A percentile compares a stretch with the other conserved stretches of the same genome.
These are phyloP conservation scores for Petasospora fabianii DNA, from an alignment of 1,139 yeast species.

Conservation along the genomic window DNA sequence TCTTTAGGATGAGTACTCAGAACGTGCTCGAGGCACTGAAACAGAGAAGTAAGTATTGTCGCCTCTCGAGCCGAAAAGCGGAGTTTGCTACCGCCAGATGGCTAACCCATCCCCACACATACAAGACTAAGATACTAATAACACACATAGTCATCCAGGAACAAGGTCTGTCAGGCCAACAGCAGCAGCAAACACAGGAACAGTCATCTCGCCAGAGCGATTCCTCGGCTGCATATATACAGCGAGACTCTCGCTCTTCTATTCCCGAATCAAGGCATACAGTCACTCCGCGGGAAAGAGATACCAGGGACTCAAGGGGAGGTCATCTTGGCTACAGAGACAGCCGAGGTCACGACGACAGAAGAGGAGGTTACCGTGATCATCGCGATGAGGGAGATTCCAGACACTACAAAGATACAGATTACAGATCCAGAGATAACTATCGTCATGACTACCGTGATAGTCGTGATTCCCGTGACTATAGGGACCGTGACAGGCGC, in stretches of 20 bases:
- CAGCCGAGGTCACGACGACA: constrained; percentile 8
- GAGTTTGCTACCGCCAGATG: too few species aligned
- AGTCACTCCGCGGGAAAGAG: constrained; percentile 9
- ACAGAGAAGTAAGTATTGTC: constrained; percentile 23
- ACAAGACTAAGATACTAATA: too few species aligned
- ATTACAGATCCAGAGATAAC: constrained; percentile 10
- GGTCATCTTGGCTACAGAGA: constrained; percentile 13
- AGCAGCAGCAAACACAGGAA: background rate
- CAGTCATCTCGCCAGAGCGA: background rate
- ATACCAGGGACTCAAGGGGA: constrained; percentile 6
- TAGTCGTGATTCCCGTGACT: background rate
- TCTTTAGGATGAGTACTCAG: constrained; percentile 18
- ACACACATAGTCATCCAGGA: constrained; percentile 14
- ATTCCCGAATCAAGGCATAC: background rate
- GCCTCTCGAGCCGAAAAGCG: too few species aligned
- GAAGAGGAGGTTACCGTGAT: constrained; percentile 1
- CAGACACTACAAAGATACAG: constrained; percentile 16
- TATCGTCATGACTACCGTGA: background rate
- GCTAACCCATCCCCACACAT: too few species aligned
- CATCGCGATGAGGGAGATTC: constrained; percentile 17
- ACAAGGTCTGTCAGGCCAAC: constrained; percentile 4
- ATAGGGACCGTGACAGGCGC: background rate
- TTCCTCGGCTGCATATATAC: too few species aligned
- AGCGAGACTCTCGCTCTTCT: too few species aligned
- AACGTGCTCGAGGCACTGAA: constrained; percentile 23